Conservation (phyloP, 2,329 filamentous ascomycete genomes). For the Hirsutella thompsonii region DNA sequence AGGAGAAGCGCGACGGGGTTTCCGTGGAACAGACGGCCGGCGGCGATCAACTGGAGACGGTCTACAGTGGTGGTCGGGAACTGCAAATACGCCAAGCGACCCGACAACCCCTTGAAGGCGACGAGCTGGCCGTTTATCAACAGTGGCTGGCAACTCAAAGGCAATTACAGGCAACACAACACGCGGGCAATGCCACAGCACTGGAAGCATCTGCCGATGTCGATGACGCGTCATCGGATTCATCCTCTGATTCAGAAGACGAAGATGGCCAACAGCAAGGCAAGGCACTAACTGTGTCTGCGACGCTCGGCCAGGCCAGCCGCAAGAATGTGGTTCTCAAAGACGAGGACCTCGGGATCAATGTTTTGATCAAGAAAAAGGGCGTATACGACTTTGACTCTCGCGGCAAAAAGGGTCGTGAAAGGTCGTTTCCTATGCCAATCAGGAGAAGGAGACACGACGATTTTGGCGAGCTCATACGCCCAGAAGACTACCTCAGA, state of each 20-base stretch:
- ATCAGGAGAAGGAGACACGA: constrained; percentile 68
- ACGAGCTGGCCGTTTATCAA: constrained; percentile 73
- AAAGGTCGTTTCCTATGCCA: constrained; percentile 83
- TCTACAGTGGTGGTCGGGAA: constrained; percentile 50
- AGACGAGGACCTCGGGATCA: constrained; percentile 85
- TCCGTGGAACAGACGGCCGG: constrained; percentile 40
- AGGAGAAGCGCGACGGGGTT: constrained; percentile 51
- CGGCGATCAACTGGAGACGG: constrained; percentile 50
- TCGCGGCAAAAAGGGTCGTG: constrained; percentile 77
- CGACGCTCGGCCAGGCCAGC: constrained; percentile 69
- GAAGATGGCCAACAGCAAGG: constrained; percentile 86
- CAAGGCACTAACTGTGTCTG: constrained; percentile 78
- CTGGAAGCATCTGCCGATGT: constrained; percentile 61
- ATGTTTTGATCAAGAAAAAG: constrained; percentile 77
- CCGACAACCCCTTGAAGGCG: constrained; percentile 55
- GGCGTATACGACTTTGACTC: constrained; percentile 91
- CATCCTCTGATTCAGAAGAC: constrained; percentile 75
- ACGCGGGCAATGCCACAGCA: constrained; percentile 52
- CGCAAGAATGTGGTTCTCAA: constrained; percentile 77
- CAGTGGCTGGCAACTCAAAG: constrained; percentile 84
- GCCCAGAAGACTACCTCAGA: constrained; percentile 84
- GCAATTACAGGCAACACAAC: constrained; percentile 72
- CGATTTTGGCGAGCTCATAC: constrained; percentile 88
- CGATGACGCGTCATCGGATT: constrained; percentile 77
- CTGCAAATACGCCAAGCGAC: constrained; percentile 48